Percentiles rank a stretch among this genome's conserved stretches.
Conservation (phyloP, 2,329 filamentous ascomycete genomes). For the Botrytis paeoniae region DNA sequence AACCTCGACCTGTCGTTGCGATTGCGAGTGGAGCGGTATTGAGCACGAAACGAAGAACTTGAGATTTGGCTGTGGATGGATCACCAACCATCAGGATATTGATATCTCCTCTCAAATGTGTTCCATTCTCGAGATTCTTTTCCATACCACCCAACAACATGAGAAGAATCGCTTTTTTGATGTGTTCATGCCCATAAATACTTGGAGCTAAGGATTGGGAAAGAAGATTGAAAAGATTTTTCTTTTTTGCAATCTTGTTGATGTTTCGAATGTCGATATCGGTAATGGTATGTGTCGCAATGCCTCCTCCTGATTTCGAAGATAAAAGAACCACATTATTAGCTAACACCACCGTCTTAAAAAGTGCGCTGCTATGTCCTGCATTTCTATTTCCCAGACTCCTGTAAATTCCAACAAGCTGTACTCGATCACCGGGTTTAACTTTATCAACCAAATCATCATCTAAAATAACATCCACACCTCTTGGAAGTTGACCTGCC, state of each 20-base stretch:
- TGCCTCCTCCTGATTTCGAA: slow-evolving; percentile 91
- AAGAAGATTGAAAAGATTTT: slow-evolving; percentile 85
- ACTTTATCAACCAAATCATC: slow-evolving; percentile 93
- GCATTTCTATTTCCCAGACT: slow-evolving; percentile 94
- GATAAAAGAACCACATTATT: slow-evolving; percentile 95
- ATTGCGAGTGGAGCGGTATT: slow-evolving; percentile 97
- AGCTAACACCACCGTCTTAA: slow-evolving; percentile 89
- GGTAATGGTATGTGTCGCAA: slow-evolving; percentile 87
- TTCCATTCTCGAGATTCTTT: slow-evolving; percentile 97
- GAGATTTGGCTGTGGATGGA: slow-evolving; percentile 97
- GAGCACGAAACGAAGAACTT: slow-evolving; percentile 90
- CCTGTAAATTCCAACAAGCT: slow-evolving; percentile 93
- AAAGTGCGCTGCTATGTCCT: slow-evolving; percentile 83
- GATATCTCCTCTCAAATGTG: slow-evolving; percentile 96
- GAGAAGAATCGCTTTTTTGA: slow-evolving; percentile 94
- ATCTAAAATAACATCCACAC: slow-evolving; percentile 94
- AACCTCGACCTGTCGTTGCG: slow-evolving; percentile 93
- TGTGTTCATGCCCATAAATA: slow-evolving; percentile 95
- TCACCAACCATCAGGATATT: slow-evolving; percentile 99
- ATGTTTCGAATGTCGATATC: slow-evolving; percentile 98
- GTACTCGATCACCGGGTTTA: slow-evolving; percentile 93
- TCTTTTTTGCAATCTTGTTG: slow-evolving; percentile 95
- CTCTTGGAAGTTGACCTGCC: slow-evolving; percentile 88
- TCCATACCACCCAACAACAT: slow-evolving; percentile 96
- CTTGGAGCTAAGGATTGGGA: slow-evolving; percentile 93